These are phyloP conservation scores for Tetrastigma voinierianum DNA, from an alignment of 164 flowering plant genomes.

Conservation along the genomic window DNA sequence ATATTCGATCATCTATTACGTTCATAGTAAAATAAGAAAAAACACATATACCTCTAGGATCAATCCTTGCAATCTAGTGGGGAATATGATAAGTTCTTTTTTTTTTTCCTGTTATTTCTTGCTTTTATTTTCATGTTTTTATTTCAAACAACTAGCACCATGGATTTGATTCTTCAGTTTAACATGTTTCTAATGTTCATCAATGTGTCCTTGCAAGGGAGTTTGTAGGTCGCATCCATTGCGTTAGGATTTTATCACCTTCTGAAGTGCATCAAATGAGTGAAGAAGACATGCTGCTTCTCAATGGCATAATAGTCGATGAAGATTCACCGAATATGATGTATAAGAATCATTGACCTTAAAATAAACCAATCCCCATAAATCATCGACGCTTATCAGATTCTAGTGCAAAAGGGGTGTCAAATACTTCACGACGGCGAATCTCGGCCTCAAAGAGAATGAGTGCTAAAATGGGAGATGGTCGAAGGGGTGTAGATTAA, in stretches of 20 bases:
- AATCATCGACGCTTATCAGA: conserved; percentile 7
- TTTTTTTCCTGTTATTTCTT: no score
- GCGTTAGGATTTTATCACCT: conserved; percentile 92
- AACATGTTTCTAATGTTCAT: background rate
- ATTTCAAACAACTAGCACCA: no score
- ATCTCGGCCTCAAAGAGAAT: conserved; percentile 19
- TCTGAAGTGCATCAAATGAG: conserved; percentile 98
- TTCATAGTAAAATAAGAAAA: no score
- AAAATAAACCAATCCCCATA: conserved; percentile 22
- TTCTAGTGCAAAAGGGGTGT: conserved; percentile 14
- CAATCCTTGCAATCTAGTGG: no score
- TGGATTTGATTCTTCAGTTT: no score
- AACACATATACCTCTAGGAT: no score
- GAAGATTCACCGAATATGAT: conserved; percentile 30
- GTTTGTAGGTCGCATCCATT: conserved; percentile 88
- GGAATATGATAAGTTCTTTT: no score
- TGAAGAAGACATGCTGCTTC: conserved; percentile 84
- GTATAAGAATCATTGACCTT: conserved; percentile 22
- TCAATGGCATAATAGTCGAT: conserved; percentile 41
- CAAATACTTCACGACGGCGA: conserved; percentile 16
- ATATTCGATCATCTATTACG: no score
- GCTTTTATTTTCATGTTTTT: no score
- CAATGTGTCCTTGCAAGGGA: conserved; percentile 55
- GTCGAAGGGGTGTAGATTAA: conserved; percentile 21
- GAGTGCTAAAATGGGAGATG: no score